Percentiles rank a stretch among this genome's conserved stretches.
Evolutionary conservation across 805 yeast species (phyloP).

Genomic region (Kluyveromyces starmeri): DNA sequence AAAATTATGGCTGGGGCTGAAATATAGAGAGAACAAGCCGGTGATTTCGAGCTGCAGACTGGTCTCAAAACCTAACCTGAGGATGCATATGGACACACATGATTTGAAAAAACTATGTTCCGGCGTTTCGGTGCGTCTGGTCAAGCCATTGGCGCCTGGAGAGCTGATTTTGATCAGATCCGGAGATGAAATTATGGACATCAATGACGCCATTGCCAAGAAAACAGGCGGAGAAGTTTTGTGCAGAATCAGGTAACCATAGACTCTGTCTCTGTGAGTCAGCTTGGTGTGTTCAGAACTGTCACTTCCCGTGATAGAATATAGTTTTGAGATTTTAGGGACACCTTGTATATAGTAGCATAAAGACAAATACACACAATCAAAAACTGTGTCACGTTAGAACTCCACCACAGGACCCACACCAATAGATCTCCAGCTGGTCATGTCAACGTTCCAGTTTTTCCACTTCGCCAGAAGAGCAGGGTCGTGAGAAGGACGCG

Average conservation of each 20-base stretch:
- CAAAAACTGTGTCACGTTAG: constrained; percentile 10
- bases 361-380: too few species aligned
- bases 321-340: too few species aligned
- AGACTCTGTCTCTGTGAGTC: too few species aligned
- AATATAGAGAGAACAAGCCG: constrained; percentile 72
- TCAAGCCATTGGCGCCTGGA: constrained; percentile 80
- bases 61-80: constrained; percentile 78
- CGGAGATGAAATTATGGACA: constrained; percentile 50
- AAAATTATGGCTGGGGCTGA: constrained; percentile 85
- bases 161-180: constrained; percentile 70
- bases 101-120: constrained; percentile 68
- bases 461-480: constrained; percentile 65
- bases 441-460: constrained; percentile 82
- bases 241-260: constrained; percentile 64
- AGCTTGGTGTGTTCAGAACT: too few species aligned
- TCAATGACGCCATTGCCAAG: constrained; percentile 78
- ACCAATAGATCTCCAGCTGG: constrained; percentile 66
- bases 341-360: too few species aligned
- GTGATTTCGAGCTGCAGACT: constrained; percentile 65
- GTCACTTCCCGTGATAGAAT: too few species aligned
- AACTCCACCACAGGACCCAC: constrained; percentile 51
- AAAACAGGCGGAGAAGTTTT: constrained; percentile 65
- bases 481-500: constrained; percentile 30
- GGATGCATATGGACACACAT: constrained; percentile 49
- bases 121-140: constrained; percentile 66